A percentile compares a stretch with the other conserved stretches of the same genome.
These are phyloP conservation scores for Dactylellina parvicollis DNA, from an alignment of 2,329 filamentous ascomycete species.

Conservation along the genomic window DNA sequence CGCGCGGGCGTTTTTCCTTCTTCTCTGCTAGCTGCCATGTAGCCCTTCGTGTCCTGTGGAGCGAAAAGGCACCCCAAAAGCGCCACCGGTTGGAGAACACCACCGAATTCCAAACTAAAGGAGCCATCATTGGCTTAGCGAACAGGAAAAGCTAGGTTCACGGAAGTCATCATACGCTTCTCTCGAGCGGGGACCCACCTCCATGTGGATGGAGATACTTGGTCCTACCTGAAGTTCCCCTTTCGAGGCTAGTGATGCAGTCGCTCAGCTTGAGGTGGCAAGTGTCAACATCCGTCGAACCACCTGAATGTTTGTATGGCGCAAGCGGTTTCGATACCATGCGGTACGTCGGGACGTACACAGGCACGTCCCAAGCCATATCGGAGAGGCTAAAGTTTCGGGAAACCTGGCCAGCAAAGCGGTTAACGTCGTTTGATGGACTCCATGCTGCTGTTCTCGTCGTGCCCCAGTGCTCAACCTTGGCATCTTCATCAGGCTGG, in stretches of 20 bases:
- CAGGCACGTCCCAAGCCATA: not conserved
- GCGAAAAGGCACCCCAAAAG: slow-evolving; percentile 12
- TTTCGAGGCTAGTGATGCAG: slow-evolving; percentile 37
- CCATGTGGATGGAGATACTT: slow-evolving; percentile 16
- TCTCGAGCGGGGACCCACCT: slow-evolving; percentile 20
- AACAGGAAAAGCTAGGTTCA: slow-evolving; percentile 37
- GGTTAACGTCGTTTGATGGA: not conserved
- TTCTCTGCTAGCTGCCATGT: slow-evolving; percentile 17
- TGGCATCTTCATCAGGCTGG: not conserved
- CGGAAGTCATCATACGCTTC: slow-evolving; percentile 8
- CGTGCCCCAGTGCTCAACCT: too few relatives aligned
- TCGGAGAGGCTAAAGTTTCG: slow-evolving; percentile 4
- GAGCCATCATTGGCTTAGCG: slow-evolving; percentile 42
- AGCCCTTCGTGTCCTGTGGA: slow-evolving; percentile 18
- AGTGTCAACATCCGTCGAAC: slow-evolving; percentile 16
- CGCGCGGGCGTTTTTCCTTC: slow-evolving; percentile 18
- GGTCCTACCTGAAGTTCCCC: slow-evolving; percentile 29
- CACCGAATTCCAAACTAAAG: not conserved
- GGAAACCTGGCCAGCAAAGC: slow-evolving; percentile 20
- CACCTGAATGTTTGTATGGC: slow-evolving; percentile 18
- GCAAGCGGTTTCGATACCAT: slow-evolving; percentile 7
- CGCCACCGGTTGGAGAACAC: slow-evolving; percentile 36
- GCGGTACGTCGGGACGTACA: not conserved
- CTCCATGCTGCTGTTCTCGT: too few relatives aligned
- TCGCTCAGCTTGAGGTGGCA: slow-evolving; percentile 44